A percentile compares a stretch with the other conserved stretches of the same genome.
Conservation (phyloP, 139 green algal genomes). For the Haematococcus lacustris region DNA sequence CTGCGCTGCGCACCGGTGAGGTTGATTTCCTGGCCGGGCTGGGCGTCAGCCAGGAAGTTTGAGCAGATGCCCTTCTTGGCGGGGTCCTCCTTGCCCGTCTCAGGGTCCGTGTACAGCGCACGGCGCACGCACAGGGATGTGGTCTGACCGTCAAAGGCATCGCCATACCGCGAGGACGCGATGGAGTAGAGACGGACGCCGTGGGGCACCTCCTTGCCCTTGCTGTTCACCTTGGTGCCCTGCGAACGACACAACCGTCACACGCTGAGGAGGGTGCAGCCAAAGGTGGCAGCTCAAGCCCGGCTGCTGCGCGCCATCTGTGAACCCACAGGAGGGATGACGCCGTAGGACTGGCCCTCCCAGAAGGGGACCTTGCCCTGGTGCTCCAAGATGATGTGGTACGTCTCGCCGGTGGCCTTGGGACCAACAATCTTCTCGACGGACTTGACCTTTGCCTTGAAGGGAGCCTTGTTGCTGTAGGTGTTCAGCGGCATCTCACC, state of each 20-base stretch:
- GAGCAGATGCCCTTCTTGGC: constrained; percentile 98
- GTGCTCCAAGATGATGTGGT: constrained; percentile 96
- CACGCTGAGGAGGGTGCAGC: neutral
- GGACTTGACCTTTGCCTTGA: constrained; percentile 76
- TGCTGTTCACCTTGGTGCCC: constrained; percentile 91
- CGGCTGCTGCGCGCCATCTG: neutral
- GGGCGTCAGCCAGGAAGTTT: constrained; percentile 97
- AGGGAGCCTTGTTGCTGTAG: constrained; percentile 84
- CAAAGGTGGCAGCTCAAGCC: neutral
- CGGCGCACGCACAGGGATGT: constrained; percentile 94
- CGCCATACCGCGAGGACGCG: constrained; percentile 90
- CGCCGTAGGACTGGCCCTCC: constrained; percentile 96
- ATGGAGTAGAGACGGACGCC: constrained; percentile 98
- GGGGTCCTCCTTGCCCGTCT: constrained; percentile 86
- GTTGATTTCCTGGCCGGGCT: constrained; percentile 81
- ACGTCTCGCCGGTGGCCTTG: constrained; percentile 92
- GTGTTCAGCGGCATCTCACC: constrained; percentile 88
- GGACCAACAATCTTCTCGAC: constrained; percentile 94
- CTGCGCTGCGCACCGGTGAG: constrained; percentile 77
- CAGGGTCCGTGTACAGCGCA: constrained; percentile 81
- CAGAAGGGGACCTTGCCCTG: constrained; percentile 92
- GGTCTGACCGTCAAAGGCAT: constrained; percentile 92
- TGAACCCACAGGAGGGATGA: constrained; percentile 83
- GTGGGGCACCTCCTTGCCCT: constrained; percentile 92
- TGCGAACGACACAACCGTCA: constrained; percentile 18